A percentile compares a stretch with the other conserved stretches of the same genome.
Conservation (phyloP, 1,284 basidiomycete species). For the Ganoderma resinaceum region DNA sequence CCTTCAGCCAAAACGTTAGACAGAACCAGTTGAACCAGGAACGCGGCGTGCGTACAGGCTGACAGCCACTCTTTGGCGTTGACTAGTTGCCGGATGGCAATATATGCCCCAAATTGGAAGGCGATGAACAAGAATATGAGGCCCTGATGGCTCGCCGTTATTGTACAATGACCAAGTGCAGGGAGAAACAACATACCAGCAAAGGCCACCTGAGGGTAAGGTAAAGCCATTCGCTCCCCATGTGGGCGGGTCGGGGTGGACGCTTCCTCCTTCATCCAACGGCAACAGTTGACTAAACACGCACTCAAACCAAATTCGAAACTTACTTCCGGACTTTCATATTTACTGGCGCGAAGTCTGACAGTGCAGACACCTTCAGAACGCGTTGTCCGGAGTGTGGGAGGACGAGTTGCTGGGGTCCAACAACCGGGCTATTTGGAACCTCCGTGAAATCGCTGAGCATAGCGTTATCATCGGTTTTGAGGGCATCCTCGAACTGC, state of each 20-base stretch:
- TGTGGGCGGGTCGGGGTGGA: constrained; percentile 51
- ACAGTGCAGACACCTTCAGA: constrained; percentile 86
- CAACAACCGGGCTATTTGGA: constrained; percentile 44
- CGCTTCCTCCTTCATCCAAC: constrained; percentile 55
- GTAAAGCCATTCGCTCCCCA: constrained; percentile 80
- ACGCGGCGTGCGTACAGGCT: constrained; percentile 67
- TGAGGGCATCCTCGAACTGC: constrained; percentile 73
- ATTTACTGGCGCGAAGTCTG: constrained; percentile 94
- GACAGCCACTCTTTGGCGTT: constrained; percentile 93
- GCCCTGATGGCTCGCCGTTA: constrained; percentile 49
- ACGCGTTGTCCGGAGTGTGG: constrained; percentile 46
- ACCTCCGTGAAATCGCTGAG: constrained; percentile 43
- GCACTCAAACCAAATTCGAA: background rate
- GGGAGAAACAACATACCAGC: constrained; percentile 61
- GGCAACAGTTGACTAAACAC: background rate
- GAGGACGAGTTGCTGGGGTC: constrained; percentile 39
- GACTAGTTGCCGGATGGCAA: constrained; percentile 89
- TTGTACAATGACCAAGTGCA: background rate
- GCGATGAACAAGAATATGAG: constrained; percentile 89
- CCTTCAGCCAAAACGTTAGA: constrained; percentile 49
- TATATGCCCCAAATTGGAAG: constrained; percentile 87
- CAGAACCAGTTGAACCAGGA: background rate
- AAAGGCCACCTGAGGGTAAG: constrained; percentile 89
- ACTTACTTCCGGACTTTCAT: constrained; percentile 74
- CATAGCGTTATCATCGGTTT: constrained; percentile 61